These are phyloP conservation scores for Penicillium sp. DNA, from an alignment of 2,329 filamentous ascomycete genomes.

Conservation along the genomic window DNA sequence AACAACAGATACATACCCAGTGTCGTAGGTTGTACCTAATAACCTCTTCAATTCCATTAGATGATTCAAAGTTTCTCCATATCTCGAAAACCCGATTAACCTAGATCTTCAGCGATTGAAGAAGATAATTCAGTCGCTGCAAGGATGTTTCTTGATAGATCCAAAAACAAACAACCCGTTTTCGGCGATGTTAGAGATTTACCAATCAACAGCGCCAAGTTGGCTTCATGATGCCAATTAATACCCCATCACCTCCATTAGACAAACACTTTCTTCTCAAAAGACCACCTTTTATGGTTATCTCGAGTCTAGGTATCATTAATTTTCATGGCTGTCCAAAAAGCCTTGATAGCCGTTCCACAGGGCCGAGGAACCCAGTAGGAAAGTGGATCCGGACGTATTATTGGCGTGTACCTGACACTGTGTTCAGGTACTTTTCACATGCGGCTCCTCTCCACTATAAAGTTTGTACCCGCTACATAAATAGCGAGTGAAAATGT, in stretches of 20 bases:
- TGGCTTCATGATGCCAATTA: not conserved
- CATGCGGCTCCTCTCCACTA: constrained; percentile 29
- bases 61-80: not conserved
- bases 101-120: not conserved
- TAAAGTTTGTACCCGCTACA: constrained; percentile 31
- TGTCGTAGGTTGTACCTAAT: not conserved
- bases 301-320: not conserved
- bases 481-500: constrained; percentile 25
- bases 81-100: not conserved
- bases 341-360: not conserved
- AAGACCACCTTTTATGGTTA: not conserved
- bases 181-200: not conserved
- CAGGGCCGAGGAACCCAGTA: constrained; percentile 4
- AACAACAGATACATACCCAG: not conserved
- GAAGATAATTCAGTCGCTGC: not conserved
- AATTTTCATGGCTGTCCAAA: not conserved
- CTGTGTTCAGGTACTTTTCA: constrained; percentile 27
- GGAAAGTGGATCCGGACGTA: constrained; percentile 26
- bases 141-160: not conserved
- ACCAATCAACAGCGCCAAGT: not conserved
- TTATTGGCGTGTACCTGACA: constrained; percentile 23
- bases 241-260: not conserved
- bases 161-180: constrained; percentile 1
- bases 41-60: not conserved
- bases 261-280: not conserved